Base-by-base conservation (phyloP, 768 basidiomycete genomes). In the Melanogaster broomeanus region DNA sequence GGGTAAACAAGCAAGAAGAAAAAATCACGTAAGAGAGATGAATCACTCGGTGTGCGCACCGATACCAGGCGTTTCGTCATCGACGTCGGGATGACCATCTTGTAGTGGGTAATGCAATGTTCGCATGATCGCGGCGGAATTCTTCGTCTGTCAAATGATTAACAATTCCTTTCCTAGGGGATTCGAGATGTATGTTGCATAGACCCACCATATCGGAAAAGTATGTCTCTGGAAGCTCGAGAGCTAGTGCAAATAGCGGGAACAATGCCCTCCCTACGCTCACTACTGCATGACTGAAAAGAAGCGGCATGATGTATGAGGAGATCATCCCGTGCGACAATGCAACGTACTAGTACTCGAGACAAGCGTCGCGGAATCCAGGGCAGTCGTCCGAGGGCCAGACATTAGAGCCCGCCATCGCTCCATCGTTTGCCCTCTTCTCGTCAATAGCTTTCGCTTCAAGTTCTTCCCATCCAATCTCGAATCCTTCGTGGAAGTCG, bases 401-500 rank as follows among this genome's bases (percentile, higher is more conserved):
- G 40, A 88, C 78, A 58, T 95, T 94, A 6, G 77, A 81, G 1
- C 83, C 87, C 10, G 79, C 71, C 83, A 90, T 87, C 5, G 71
- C 74, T 12, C 87, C 85, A 38, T 78, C 75, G 7, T 76, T 61
- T 30, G 59, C 34, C 52, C 65, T 59, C 40, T 69, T 60, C 44
- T 64, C 58, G 52, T 70, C 63, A 22, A 56, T 30, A 0, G 27
- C 48, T 50, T 63, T 63, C 8, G 60, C 49, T 11, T 72, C 59
- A 0, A 79, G 62, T 22, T 74, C 68, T 63, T 92, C 88, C 78
- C 82, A 86, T 3, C 91, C 90, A 50, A 96, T 77, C 59, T 93
- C 87, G 65, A 94, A 96, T 3, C 88, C 93, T 66, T 98, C 93
- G 63, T 95, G 91, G 48, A 95, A 69, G 63, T 98, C 94, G 1